Evolutionary conservation across 2,329 filamentous ascomycete genomes (phyloP).

Genomic region (Boeremia lycopersici): DNA sequence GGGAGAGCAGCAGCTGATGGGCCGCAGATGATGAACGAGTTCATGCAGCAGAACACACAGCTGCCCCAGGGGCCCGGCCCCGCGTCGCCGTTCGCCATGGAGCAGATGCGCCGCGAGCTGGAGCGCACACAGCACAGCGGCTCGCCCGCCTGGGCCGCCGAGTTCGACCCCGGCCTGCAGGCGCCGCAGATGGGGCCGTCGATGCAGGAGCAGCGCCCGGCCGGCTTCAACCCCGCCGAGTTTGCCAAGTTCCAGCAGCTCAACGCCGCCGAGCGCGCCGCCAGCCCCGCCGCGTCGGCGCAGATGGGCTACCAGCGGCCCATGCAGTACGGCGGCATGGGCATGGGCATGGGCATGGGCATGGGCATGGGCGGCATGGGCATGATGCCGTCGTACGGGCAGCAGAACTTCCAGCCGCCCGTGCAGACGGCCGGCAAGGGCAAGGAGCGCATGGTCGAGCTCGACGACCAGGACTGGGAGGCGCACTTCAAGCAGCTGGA

Average conservation of each 20-base stretch:
- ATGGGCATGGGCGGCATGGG: slow-evolving; percentile 60
- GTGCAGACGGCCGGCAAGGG: slow-evolving; percentile 70
- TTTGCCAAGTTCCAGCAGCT: slow-evolving; percentile 83
- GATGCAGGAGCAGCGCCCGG: slow-evolving; percentile 63
- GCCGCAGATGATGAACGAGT: slow-evolving; percentile 85
- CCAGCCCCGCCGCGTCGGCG: slow-evolving; percentile 60
- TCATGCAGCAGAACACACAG: slow-evolving; percentile 78
- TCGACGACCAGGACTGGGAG: slow-evolving; percentile 94
- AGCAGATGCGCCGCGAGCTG: slow-evolving; percentile 68
- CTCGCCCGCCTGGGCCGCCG: slow-evolving; percentile 66
- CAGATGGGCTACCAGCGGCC: slow-evolving; percentile 63
- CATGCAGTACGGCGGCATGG: slow-evolving; percentile 45
- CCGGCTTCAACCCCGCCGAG: slow-evolving; percentile 77
- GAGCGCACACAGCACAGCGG: slow-evolving; percentile 60
- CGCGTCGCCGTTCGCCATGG: slow-evolving; percentile 67
- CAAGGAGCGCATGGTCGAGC: slow-evolving; percentile 81
- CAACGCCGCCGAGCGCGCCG: slow-evolving; percentile 62
- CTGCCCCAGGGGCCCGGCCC: slow-evolving; percentile 60
- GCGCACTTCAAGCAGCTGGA: slow-evolving; percentile 93
- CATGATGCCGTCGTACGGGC: slow-evolving; percentile 50
- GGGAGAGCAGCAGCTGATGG: slow-evolving; percentile 3
- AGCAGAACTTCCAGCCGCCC: slow-evolving; percentile 54
- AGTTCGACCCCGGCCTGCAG: slow-evolving; percentile 64
- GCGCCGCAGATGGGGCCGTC: slow-evolving; percentile 73
- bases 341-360: slow-evolving; percentile 61